Evolutionary conservation across 352 stramenopile species (phyloP), one percentile per base, ranked within the genome.

Genomic region (Phytophthora boehmeriae): DNA sequence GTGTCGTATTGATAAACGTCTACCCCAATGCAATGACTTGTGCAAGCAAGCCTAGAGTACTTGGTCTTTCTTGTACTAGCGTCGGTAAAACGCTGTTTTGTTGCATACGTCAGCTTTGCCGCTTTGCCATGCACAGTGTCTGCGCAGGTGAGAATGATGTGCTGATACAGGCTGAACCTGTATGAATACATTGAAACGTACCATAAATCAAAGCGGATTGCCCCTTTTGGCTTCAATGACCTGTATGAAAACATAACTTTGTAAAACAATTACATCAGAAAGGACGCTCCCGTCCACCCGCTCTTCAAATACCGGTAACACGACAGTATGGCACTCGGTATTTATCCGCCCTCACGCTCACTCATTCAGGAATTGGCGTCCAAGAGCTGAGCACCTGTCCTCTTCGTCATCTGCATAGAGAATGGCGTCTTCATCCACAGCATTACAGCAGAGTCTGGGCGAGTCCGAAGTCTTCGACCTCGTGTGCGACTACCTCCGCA

Each of bases 391-490:
- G 25, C 25, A 70, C 14, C 22, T 14, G 2, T 38, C 43, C 30
- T 30, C 39, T n/a, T 14, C 20, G 41, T 5, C 23, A 19, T 11
- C 34, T 17, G 39, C 16, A 81, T 3, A 8, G 3, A 30, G 6
- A 30, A 30, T 83, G 66, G 79, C 80, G 22, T 90, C 81, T 4
- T 89, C 81, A 19, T 85, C 75, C 14, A 60, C 79, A 0, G 78
- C 79, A 42, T 63, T 92, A 28, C 86, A 93, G 68, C 86, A 95
- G 66, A 90, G 70, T 48, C 62, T 95, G 8, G 86, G 86, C 44
- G 86, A 95, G 59, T 81, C 84, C 3, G 86, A 95, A 70, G 86
- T 95, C 16, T 95, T 95, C 54, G 86, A 95, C 59, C 83, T 95
- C 53, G 86, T 95, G 10, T 95, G 86, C 63, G 86, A 95, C 68